These are phyloP conservation scores for Catenaria anguillulae DNA, from an alignment of 371 early-diverging fungal species.

Conservation along the genomic window DNA sequence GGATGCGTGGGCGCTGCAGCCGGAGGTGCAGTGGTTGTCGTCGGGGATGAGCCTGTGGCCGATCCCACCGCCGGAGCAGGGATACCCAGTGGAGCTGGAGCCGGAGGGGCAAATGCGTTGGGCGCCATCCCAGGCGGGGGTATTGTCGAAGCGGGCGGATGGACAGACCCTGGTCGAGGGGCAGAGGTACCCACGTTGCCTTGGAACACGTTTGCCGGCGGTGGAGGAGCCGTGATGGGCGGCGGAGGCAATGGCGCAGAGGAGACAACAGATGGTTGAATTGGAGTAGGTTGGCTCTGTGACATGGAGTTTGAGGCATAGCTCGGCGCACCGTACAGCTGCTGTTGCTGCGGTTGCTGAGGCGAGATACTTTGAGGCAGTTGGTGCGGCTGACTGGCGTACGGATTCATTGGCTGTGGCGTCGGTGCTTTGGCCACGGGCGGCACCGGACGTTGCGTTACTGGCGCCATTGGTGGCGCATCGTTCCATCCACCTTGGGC, in stretches of 20 bases:
- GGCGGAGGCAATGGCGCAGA: too few relatives aligned
- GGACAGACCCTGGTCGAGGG: conserved; percentile 13
- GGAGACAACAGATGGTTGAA: too few relatives aligned
- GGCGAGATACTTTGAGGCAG: too few relatives aligned
- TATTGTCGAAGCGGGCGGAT: conserved; percentile 15
- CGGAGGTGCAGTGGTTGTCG: conserved; percentile 23
- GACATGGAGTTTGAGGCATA: not conserved
- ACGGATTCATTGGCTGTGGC: conserved; percentile 4
- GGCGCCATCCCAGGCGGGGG: not conserved
- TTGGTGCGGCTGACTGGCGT: conserved; percentile 15
- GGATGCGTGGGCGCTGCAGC: conserved; percentile 12
- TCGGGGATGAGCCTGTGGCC: conserved; percentile 15
- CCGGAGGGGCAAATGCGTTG: not conserved
- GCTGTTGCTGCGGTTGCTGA: conserved; percentile 8
- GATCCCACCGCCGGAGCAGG: too few relatives aligned
- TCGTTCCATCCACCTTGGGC: not conserved
- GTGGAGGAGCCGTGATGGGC: too few relatives aligned
- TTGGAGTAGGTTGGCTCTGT: too few relatives aligned
- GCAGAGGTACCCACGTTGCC: conserved; percentile 3
- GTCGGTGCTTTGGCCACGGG: not conserved
- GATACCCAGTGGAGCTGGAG: too few relatives aligned
- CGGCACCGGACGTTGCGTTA: not conserved
- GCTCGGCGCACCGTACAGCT: not conserved
- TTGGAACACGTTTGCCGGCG: not conserved
- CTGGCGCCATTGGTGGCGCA: not conserved